Base-by-base conservation (phyloP, 2,329 filamentous ascomycete species). In the Zopfia rhizophila region DNA sequence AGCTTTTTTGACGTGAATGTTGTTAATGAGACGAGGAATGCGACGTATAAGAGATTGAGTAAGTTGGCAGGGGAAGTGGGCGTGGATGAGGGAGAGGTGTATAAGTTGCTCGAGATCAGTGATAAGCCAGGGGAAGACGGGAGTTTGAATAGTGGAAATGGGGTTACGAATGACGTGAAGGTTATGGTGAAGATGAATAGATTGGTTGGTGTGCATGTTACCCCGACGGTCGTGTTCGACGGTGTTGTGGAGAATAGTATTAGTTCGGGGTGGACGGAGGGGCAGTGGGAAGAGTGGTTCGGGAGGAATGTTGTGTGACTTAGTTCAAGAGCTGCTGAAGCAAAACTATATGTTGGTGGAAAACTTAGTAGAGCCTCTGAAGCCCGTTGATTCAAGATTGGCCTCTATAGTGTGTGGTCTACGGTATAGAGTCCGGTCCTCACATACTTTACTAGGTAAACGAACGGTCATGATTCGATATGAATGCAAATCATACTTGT, bases 221-320 rank as follows among this genome's bases (percentile, higher is more conserved):
- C 90, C 29, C 93, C 93, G 2, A 97, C 92, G 0, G 91, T 93
- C 14, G 79, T 96, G 37, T 92, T 95, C 70, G 86, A 97, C 72
- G 91, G 92, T 0, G 83, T 95, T 17, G 86, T 95, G 37, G 89
- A 89, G 64, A 84, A 83, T 55, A 84, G 88, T 38, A 89, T 96
- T 56, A 88, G 86, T 53, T 93, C 88, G 46, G 82, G 86, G 17
- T 97, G 91, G 83, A 87, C 82, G 1, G 79, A 79, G 58, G 84
- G 89, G 47, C 88, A 96, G 74, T 97, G 92, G 92, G 80, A 87
- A 65, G 86, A 91, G 72, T 97, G 88, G 88, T 72, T 96, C 67
- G 78, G 80, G 61, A 83, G 85, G 73, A 87, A 86, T 62, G 73
- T 85, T 41, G 75, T 75, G 47, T 87, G 75, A 78, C 55, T 65